These are phyloP conservation scores for Halophytophthora polymorphica DNA, from an alignment of 352 stramenopile genomes.

Conservation along the genomic window DNA sequence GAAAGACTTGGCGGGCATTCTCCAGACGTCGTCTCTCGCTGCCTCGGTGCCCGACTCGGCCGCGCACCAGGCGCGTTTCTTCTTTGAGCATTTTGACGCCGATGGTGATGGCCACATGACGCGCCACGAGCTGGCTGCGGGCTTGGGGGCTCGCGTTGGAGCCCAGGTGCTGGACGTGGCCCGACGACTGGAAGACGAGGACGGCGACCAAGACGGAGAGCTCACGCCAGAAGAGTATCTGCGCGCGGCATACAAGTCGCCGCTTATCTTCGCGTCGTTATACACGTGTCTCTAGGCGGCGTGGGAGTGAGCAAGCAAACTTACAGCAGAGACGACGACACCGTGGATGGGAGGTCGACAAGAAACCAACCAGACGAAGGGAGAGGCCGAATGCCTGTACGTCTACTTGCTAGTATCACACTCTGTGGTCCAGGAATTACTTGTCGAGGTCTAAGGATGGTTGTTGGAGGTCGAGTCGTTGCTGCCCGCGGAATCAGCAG, in stretches of 20 bases:
- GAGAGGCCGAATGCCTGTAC: no score
- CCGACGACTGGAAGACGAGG: conserved; percentile 33
- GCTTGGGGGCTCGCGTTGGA: background rate
- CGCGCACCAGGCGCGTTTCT: conserved; percentile 27
- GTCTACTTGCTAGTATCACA: no score
- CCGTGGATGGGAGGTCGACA: no score
- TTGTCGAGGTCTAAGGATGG: background rate
- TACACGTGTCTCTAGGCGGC: conserved; percentile 31
- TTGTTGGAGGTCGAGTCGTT: conserved; percentile 7
- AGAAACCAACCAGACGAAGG: no score
- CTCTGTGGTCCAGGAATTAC: no score
- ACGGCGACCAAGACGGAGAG: conserved; percentile 36
- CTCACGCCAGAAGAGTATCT: conserved; percentile 38
- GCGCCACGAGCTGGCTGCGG: conserved; percentile 14
- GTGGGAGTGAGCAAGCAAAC: background rate
- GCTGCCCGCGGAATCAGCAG: conserved; percentile 22
- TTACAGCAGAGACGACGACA: no score
- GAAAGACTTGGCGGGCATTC: conserved; percentile 29
- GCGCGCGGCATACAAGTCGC: conserved; percentile 25
- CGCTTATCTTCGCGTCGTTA: conserved; percentile 36
- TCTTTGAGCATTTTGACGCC: conserved; percentile 39
- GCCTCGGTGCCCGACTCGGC: background rate
- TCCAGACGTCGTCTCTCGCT: conserved; percentile 8
- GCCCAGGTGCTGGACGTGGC: conserved; percentile 33
- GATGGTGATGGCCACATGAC: conserved; percentile 29